phyloP scores from a whole-genome alignment of 1,139 yeast species.

The Zygoascus meyerae region DNA sequence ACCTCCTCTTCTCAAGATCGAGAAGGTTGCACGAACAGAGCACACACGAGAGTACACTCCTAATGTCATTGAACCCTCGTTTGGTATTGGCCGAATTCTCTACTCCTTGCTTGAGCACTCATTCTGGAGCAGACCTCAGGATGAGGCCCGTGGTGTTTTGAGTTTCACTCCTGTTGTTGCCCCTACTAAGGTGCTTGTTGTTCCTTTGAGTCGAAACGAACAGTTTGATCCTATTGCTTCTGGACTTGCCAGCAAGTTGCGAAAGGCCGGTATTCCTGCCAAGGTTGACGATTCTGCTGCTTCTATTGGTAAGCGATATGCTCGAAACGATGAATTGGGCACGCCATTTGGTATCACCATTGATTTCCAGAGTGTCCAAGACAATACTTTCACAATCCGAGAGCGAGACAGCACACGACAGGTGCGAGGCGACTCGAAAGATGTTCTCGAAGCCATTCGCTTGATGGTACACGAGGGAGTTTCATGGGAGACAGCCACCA shows the following conservation, averaged over 20 bases:
- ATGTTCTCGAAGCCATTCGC: constrained; percentile 72
- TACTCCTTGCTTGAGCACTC: constrained; percentile 91
- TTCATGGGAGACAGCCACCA: constrained; percentile 83
- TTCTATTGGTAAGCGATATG: constrained; percentile 96
- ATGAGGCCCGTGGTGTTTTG: constrained; percentile 81
- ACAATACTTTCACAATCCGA: constrained; percentile 88
- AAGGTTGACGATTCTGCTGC: constrained; percentile 97
- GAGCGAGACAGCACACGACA: constrained; percentile 97
- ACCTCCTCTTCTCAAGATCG: constrained; percentile 63
- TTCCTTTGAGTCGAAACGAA: constrained; percentile 83
- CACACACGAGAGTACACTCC: constrained; percentile 95
- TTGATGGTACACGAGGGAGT: constrained; percentile 67
- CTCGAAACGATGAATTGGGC: constrained; percentile 98
- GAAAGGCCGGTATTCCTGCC: constrained; percentile 82
- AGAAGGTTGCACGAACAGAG: constrained; percentile 72
- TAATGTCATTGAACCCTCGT: constrained; percentile 97
- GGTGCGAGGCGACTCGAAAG: constrained; percentile 86
- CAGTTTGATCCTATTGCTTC: constrained; percentile 73
- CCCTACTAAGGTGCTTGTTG: constrained; percentile 94
- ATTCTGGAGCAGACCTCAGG: constrained; percentile 94
- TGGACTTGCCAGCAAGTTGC: constrained; percentile 56
- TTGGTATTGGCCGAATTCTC: constrained; percentile 97
- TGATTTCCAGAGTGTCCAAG: constrained; percentile 90
- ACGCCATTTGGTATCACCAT: constrained; percentile 98
- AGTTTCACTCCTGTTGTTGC: constrained; percentile 96